Base-by-base conservation (phyloP, 78 protist species). In the Tieghemostelium lacteum region DNA sequence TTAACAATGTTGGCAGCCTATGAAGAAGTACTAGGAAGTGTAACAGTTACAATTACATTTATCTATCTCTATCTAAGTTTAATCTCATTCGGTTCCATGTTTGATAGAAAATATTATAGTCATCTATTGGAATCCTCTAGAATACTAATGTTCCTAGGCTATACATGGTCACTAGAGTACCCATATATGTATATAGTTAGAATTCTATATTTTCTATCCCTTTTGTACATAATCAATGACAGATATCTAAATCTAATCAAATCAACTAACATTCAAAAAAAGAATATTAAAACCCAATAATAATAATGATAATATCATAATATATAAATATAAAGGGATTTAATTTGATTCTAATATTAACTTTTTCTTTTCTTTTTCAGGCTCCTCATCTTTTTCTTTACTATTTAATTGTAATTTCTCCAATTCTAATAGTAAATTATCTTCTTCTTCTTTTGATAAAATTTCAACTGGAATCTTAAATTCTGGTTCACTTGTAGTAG, bases 21-120 rank as follows among this genome's bases (percentile, higher is more conserved):
- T 10, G 75, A 75, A 29, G 49, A 75, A 29, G 20, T 28, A 64
- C 22, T 72, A 12, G 80, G 83, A 16, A 24, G 52, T 8, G 14
- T 26, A 8, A 75, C 54, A 26, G 64, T 66, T 28, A 40, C 83
- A 7, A 7, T 33, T 12, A 33, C 64, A 26, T 63, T 86, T n/a
- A n/a, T 36, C n/a, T 73, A 36, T 62, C 28, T 75, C 5, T 86
- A 86, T 86, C 0, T 70, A 3, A 45, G 75, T 28, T 39, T 86
- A 26, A 75, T 75, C 12, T 36, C 74, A 26, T 70, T 86, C 58
- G 85, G 80, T 52, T n/a, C 92, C 2, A 75, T 86, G 1, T 70
- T 54, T 39, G 78, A 70, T 71, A 65, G 71, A 52, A 86, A 86
- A 39, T 20, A 45, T 14, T 86, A 65, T 64, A 70, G 75, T 17